Conservation (phyloP, 306 rosid species). For the Medicago ruthenica region DNA sequence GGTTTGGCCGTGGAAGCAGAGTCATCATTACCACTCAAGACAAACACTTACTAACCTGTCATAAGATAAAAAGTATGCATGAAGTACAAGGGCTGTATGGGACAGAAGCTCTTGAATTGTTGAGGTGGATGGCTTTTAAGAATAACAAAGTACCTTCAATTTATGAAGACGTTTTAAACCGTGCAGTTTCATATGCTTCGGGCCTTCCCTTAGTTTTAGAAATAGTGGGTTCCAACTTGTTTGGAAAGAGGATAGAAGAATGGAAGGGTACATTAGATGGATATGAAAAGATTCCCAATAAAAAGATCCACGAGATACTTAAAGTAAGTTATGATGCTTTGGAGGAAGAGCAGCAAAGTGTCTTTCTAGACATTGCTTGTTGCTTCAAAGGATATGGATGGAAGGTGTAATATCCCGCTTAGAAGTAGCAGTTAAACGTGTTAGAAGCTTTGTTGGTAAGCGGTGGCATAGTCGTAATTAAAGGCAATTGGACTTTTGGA, state of each 20-base stretch:
- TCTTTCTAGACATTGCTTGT: constrained; percentile 19
- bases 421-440: no score
- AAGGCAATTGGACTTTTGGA: no score
- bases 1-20: background rate
- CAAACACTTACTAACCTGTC: background rate
- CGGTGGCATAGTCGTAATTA: no score
- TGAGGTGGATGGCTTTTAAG: background rate
- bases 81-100: background rate
- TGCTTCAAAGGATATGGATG: background rate
- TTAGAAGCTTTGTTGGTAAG: no score
- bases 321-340: constrained; percentile 8
- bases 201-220: constrained; percentile 27
- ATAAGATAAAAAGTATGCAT: background rate
- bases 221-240: constrained; percentile 36
- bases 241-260: background rate
- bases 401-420: no score
- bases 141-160: background rate
- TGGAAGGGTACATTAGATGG: background rate
- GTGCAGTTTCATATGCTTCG: background rate
- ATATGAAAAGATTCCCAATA: background rate
- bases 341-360: background rate
- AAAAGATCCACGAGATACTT: background rate
- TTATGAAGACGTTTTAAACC: background rate
- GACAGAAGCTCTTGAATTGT: constrained; percentile 5
- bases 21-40: constrained; percentile 16